Conservation (phyloP, 306 rosid genomes). For the Ceratonia siliqua region DNA sequence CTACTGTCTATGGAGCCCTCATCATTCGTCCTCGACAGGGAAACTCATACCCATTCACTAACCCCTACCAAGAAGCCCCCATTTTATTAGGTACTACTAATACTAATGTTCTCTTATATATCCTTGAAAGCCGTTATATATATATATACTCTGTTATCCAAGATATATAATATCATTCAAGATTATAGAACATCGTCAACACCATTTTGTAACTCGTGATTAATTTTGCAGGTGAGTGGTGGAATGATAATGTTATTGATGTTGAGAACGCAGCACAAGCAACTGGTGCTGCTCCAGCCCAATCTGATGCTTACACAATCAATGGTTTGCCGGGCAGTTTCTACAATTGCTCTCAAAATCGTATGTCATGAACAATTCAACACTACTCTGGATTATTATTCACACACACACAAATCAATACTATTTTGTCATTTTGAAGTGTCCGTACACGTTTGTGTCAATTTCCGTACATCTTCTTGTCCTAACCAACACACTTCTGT, state of each 20-base stretch:
- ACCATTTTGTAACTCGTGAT: neutral
- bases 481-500: no score
- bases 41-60: slow-evolving; percentile 32
- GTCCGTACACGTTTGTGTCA: no score
- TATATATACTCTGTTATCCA: no score
- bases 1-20: slow-evolving; percentile 63
- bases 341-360: slow-evolving; percentile 48
- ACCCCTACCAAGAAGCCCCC: slow-evolving; percentile 41
- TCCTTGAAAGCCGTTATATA: no score
- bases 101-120: neutral
- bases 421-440: no score
- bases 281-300: slow-evolving; percentile 19
- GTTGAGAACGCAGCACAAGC: slow-evolving; percentile 37
- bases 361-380: neutral
- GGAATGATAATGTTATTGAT: slow-evolving; percentile 50
- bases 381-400: no score
- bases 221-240: slow-evolving; percentile 59
- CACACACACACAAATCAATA: no score
- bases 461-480: no score
- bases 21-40: slow-evolving; percentile 41
- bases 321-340: slow-evolving; percentile 56
- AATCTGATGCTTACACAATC: slow-evolving; percentile 53
- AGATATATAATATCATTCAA: no score
- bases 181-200: no score
- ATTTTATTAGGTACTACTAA: slow-evolving; percentile 40